Conservation (phyloP, 1,284 basidiomycete species). For the Marasmius tenuissimus region DNA sequence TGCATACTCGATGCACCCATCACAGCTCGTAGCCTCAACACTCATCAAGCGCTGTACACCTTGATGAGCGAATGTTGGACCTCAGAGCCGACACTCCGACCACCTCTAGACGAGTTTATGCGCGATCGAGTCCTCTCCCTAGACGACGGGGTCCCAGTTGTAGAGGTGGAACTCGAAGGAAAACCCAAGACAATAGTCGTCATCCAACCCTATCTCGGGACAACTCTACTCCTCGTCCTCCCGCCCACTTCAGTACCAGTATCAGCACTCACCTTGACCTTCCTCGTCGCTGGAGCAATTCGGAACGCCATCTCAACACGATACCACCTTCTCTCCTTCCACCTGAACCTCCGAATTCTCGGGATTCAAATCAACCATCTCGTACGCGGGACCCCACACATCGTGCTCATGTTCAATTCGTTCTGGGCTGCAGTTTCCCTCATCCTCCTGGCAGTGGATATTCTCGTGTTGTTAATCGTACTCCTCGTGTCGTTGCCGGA, state of each 20-base stretch:
- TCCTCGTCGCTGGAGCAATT: no score
- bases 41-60: neutral
- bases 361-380: no score
- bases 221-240: neutral
- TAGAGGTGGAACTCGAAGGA: neutral
- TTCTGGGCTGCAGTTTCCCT: no score
- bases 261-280: no score
- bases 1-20: neutral
- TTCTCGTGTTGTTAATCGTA: neutral
- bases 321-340: no score
- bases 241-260: neutral
- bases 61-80: constrained; percentile 1
- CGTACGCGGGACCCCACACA: no score
- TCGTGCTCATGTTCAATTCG: no score
- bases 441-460: no score
- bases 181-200: neutral
- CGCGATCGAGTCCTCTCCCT: neutral
- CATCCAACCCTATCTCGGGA: neutral
- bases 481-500: neutral
- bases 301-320: no score
- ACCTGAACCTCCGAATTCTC: no score
- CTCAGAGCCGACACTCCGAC: neutral
- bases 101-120: neutral
- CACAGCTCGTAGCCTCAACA: neutral
- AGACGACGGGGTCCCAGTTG: neutral